Percentiles rank a stretch among this genome's conserved stretches.
phyloP scores from a whole-genome alignment of 495 filamentous ascomycete species.

The Aspergillus heteromorphus region DNA sequence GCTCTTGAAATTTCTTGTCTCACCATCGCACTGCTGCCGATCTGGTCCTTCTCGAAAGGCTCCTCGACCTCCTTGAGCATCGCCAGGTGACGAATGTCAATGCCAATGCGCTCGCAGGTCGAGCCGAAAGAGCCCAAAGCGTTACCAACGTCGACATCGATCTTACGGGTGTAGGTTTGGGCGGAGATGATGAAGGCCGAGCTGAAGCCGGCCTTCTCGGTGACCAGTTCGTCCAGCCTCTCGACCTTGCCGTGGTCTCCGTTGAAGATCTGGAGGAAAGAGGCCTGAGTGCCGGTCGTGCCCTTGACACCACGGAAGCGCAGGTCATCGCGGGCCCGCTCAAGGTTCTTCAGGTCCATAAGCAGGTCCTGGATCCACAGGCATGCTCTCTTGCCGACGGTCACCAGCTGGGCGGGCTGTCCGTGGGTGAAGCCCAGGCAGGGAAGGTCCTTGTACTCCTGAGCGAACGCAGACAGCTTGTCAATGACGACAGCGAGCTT shows the following conservation, averaged over 20 bases:
- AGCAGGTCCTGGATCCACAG: slow-evolving; percentile 88
- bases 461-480: slow-evolving; percentile 72
- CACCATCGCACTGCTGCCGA: slow-evolving; percentile 50
- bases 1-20: slow-evolving; percentile 9
- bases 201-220: slow-evolving; percentile 76
- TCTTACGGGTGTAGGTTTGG: slow-evolving; percentile 81
- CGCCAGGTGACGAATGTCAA: slow-evolving; percentile 77
- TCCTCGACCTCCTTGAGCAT: slow-evolving; percentile 82
- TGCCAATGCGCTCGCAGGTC: slow-evolving; percentile 68
- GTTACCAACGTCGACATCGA: slow-evolving; percentile 76
- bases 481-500: slow-evolving; percentile 82
- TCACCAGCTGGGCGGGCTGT: slow-evolving; percentile 74
- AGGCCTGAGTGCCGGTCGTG: slow-evolving; percentile 73
- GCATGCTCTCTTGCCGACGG: slow-evolving; percentile 66
- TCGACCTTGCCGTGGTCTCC: slow-evolving; percentile 77
- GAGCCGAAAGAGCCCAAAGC: slow-evolving; percentile 78
- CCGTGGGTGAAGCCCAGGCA: slow-evolving; percentile 80
- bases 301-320: slow-evolving; percentile 82
- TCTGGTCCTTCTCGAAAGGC: slow-evolving; percentile 71
- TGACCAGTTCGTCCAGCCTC: slow-evolving; percentile 65
- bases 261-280: slow-evolving; percentile 77
- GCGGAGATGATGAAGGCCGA: slow-evolving; percentile 67
- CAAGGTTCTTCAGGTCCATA: slow-evolving; percentile 79
- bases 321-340: slow-evolving; percentile 66
- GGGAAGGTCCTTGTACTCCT: slow-evolving; percentile 63